Evolutionary conservation across 768 basidiomycete species (phyloP), one percentile per base, ranked within the genome.

Genomic region (Leccinum fibrillosum): DNA sequence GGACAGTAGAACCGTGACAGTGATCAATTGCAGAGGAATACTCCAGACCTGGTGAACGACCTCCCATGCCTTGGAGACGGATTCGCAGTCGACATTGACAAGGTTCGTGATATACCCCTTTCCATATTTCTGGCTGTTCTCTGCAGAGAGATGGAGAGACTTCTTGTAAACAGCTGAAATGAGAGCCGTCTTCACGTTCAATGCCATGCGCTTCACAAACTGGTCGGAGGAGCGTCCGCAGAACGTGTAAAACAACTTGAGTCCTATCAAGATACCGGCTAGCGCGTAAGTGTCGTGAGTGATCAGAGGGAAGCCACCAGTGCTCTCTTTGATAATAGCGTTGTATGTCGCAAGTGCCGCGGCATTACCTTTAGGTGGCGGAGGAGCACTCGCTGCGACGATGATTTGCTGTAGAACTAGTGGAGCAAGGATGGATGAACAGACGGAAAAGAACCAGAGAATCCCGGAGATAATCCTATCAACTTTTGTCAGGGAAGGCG

Each of bases 131-230:
- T 69, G 65, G 55, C 51, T 67, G 56, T 65, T 64, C 50, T 69
- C 62, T 9, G 66, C 61, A 47, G 67, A 69, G 37, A 71, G 60
- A 42, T 66, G 67, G 21, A 71, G 63, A 13, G 69, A 56, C 60
- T 71, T 71, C 61, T 71, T 66, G 60, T 71, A 71, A 52, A 71
- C 69, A 13, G 69, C 70, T 0, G 65, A 66, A 49, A 69, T 62
- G 35, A 71, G 67, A n/a, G 60, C 30, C 19, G 69, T 71, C 60
- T 71, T 71, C n/a, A 71, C 62, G 48, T 69, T 62, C 58, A 71
- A 39, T 39, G 61, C 61, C 63, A 70, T 71, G 28, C 69, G 65
- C 60, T 63, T 67, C 21, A 71, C 67, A 17, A 71, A 58, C 5
- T 71, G 69, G 47, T 71, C 69, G 2, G 70, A 61, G 19, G 70